Evolutionary conservation across 208 protist species (phyloP).

Genomic region (Angomonas deanei): DNA sequence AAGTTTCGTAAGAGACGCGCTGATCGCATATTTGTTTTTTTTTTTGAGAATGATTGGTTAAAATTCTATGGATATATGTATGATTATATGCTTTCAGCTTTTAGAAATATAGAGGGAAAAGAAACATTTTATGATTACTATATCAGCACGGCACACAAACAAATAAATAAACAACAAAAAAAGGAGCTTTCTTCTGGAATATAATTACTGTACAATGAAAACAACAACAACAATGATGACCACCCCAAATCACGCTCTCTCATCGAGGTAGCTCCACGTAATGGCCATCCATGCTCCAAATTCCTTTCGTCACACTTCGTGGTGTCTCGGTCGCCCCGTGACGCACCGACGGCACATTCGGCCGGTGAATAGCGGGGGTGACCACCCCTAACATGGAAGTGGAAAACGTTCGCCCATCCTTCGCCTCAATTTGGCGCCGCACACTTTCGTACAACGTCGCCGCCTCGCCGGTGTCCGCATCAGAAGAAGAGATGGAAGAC

Average conservation of each 20-base stretch:
- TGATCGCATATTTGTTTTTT: conserved; percentile 1
- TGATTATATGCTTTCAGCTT: too few relatives aligned
- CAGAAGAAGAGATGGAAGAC: background rate
- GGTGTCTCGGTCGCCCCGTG: background rate
- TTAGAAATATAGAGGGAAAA: background rate
- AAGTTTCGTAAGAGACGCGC: background rate
- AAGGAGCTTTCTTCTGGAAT: background rate
- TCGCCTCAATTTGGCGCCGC: background rate
- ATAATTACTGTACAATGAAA: background rate
- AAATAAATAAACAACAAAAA: background rate
- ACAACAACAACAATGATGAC: conserved; percentile 1
- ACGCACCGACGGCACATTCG: background rate
- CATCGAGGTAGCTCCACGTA: conserved; percentile 35
- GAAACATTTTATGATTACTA: background rate
- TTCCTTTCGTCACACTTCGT: conserved; percentile 9
- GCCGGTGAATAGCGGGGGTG: background rate
- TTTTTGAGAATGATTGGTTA: too few relatives aligned
- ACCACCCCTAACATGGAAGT: background rate
- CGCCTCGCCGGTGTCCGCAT: background rate
- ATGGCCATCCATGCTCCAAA: conserved; percentile 43
- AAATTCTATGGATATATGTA: too few relatives aligned
- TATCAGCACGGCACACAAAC: background rate
- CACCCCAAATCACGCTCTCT: too few relatives aligned
- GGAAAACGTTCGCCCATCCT: too few relatives aligned
- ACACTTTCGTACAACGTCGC: background rate